Base-by-base conservation (phyloP, 1,139 yeast genomes). In the Scheffersomyces segobiensis region DNA sequence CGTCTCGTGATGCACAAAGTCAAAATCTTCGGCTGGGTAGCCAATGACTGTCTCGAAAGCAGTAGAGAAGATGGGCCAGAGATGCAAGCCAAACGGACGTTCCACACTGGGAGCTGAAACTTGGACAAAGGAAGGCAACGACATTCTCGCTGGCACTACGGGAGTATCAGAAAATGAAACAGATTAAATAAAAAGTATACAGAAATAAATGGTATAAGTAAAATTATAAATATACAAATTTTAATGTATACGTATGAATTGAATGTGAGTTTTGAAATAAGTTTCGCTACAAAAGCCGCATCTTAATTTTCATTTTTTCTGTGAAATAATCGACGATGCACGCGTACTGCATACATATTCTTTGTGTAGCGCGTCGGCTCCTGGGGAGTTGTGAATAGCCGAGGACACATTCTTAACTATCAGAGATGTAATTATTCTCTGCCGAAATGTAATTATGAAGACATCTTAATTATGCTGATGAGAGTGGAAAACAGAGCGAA, bases 61-160 rank as follows among this genome's bases (percentile, higher is more conserved):
- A 62, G 77, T 77, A 69, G 88, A 86, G 74, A 95, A 92, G 60
- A 93, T 77, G 42, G 97, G 96, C 97, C 97, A 95, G 62, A 95
- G 80, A 68, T 90, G 84, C 56, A 95, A 63, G 54, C 99, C 99
- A 74, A 93, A 95, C 19, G 98, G 98, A 62, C 91, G 83, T 56
- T 90, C 90, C 57, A 92, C 70, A 50, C 89, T 78, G 51, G 98
- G 98, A 52, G 65, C 53, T 26, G 72, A 53, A 52, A 62, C 46
- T 55, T 59, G 57, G 63, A 66, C 55, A 55, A 65, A 56, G 46
- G 62, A 50, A 52, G 52, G 50, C 53, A 56, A 56, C 53, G 51
- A 53, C 39, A 42, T 53, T 22, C 24, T 53, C 19, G 50, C 53
- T 14, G 50, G 50, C 50, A 32, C 17, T 12, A 32, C 42, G 42